Percentiles rank a stretch among this genome's conserved stretches.
phyloP scores from a whole-genome alignment of 768 basidiomycete genomes.

The Pluteus cervinus region DNA sequence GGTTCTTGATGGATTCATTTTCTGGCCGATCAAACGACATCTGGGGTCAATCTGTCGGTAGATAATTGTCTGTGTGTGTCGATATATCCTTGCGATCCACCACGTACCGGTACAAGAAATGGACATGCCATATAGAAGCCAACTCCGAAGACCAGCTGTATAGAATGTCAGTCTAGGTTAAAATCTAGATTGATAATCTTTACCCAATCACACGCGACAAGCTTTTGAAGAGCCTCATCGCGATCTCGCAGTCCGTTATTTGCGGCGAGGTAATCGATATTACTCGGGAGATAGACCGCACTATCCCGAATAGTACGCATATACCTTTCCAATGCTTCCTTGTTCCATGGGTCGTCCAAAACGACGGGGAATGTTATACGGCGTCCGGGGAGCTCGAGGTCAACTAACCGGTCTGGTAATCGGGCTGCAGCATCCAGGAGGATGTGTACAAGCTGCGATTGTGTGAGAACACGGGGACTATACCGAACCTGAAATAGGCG shows the following conservation, averaged over 20 bases:
- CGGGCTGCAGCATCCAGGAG: conserved; percentile 32
- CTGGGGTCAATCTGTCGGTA: conserved; percentile 45
- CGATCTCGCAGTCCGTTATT: conserved; percentile 51
- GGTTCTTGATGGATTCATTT: conserved; percentile 71
- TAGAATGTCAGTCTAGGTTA: neutral
- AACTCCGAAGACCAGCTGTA: conserved; percentile 57
- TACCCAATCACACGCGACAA: conserved; percentile 49
- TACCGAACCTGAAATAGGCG: too few species aligned
- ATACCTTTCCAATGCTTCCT: conserved; percentile 51
- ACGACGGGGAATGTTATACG: conserved; percentile 56
- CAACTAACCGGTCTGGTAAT: conserved; percentile 32
- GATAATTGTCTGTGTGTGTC: neutral
- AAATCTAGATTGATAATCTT: conserved; percentile 4
- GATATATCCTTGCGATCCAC: neutral
- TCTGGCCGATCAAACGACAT: conserved; percentile 56
- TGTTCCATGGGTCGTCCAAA: conserved; percentile 53
- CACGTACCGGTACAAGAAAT: conserved; percentile 51
- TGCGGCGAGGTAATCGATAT: conserved; percentile 58
- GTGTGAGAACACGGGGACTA: conserved; percentile 31
- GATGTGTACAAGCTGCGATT: conserved; percentile 32
- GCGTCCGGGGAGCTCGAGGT: conserved; percentile 43
- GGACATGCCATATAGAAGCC: conserved; percentile 64
- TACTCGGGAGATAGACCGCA: conserved; percentile 64
- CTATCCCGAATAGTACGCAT: conserved; percentile 46
- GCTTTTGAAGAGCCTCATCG: conserved; percentile 36